A percentile compares a stretch with the other conserved stretches of the same genome.
Evolutionary conservation across 202 grass and related monocot species (phyloP).

Genomic region (Hordeum pubiflorum): DNA sequence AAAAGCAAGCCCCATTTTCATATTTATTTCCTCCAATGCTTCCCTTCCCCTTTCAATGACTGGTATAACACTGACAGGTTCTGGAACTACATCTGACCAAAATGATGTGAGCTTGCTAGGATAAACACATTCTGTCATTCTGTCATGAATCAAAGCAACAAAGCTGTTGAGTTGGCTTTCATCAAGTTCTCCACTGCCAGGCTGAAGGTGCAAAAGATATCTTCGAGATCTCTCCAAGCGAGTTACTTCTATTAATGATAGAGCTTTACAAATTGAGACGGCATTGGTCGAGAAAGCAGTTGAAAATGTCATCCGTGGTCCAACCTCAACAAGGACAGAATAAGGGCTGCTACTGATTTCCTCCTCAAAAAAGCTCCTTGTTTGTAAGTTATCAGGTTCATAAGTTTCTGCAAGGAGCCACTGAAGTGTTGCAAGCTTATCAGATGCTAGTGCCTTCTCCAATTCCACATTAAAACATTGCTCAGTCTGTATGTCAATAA

Average conservation of each 20-base stretch:
- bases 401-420: constrained; percentile 94
- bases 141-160: constrained; percentile 70
- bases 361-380: constrained; percentile 56
- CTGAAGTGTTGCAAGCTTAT: constrained; percentile 59
- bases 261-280: constrained; percentile 74
- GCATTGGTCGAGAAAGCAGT: constrained; percentile 86
- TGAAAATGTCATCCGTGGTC: constrained; percentile 82
- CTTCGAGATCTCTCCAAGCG: constrained; percentile 79
- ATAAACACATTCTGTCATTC: constrained; percentile 94
- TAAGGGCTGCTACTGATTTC: constrained; percentile 32
- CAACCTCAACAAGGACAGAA: constrained; percentile 65
- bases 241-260: constrained; percentile 65
- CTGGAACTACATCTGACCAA: constrained; percentile 47
- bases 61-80: constrained; percentile 52
- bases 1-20: constrained; percentile 85
- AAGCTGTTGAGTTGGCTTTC: constrained; percentile 67
- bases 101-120: constrained; percentile 66
- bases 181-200: constrained; percentile 50
- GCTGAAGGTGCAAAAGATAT: constrained; percentile 60
- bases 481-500: constrained; percentile 60
- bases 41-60: constrained; percentile 73
- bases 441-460: constrained; percentile 24
- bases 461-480: constrained; percentile 84
- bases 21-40: constrained; percentile 92
- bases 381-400: constrained; percentile 69